A percentile compares a stretch with the other conserved stretches of the same genome.
Conservation (phyloP, 345 rosid genomes). For the Cochlearia excelsa region DNA sequence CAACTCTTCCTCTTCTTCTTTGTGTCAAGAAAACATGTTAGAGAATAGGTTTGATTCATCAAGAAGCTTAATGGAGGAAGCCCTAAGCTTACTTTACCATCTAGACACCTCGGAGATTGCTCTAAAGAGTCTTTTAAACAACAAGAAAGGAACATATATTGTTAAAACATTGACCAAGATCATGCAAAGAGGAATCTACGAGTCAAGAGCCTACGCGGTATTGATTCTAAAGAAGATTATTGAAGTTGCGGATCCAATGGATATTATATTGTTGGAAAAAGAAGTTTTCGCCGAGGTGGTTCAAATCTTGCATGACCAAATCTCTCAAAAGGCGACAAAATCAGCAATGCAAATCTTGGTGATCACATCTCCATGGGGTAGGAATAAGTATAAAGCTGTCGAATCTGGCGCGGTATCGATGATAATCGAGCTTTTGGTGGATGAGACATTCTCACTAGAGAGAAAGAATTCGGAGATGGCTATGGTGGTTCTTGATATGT, state of each 20-base stretch:
- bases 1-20: conserved; percentile 31
- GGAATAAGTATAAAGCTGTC: conserved; percentile 66
- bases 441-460: conserved; percentile 43
- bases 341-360: conserved; percentile 54
- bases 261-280: conserved; percentile 38
- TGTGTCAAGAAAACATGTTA: conserved; percentile 34
- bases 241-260: conserved; percentile 60
- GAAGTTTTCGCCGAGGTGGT: conserved; percentile 52
- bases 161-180: conserved; percentile 50
- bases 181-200: conserved; percentile 50
- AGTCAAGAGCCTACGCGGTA: conserved; percentile 47
- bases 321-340: conserved; percentile 65
- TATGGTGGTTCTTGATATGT: conserved; percentile 50
- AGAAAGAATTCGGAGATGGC: conserved; percentile 50
- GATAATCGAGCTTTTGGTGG: conserved; percentile 65
- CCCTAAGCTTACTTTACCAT: conserved; percentile 54
- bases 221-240: conserved; percentile 42
- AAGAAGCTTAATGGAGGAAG: conserved; percentile 51
- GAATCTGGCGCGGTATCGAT: conserved; percentile 55
- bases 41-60: conserved; percentile 39
- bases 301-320: conserved; percentile 52
- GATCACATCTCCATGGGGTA: conserved; percentile 56
- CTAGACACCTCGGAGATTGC: conserved; percentile 63
- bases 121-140: conserved; percentile 53
- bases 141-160: conserved; percentile 43